These are phyloP conservation scores for Venturia aucupariae DNA, from an alignment of 2,329 filamentous ascomycete species.

Conservation along the genomic window DNA sequence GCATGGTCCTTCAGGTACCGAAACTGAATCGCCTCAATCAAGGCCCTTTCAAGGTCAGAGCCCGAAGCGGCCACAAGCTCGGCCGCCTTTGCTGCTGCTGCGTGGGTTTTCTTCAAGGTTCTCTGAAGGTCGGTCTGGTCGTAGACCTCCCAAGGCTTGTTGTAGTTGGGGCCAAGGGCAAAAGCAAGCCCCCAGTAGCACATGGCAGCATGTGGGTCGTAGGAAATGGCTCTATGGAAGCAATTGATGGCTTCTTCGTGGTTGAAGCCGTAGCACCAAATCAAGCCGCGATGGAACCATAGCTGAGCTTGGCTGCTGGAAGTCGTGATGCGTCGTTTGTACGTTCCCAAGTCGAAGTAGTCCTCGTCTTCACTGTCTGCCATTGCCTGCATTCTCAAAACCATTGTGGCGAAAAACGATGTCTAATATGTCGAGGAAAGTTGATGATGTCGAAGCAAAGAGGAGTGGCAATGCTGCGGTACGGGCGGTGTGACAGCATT, in stretches of 20 bases:
- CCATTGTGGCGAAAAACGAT: neutral
- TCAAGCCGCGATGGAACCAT: constrained; percentile 66
- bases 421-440: neutral
- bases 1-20: constrained; percentile 50
- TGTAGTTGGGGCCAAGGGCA: constrained; percentile 65
- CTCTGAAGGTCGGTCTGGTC: constrained; percentile 4
- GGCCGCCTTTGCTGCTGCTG: constrained; percentile 38
- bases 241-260: constrained; percentile 60
- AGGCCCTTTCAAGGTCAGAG: constrained; percentile 46
- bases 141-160: constrained; percentile 59
- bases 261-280: constrained; percentile 69
- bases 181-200: constrained; percentile 65
- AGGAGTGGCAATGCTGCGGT: no score
- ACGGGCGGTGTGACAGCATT: no score
- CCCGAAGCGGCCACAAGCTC: constrained; percentile 29
- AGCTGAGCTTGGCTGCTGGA: constrained; percentile 42
- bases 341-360: constrained; percentile 50
- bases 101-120: constrained; percentile 18
- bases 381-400: neutral
- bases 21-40: constrained; percentile 52
- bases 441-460: neutral
- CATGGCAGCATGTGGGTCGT: constrained; percentile 45
- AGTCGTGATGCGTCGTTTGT: constrained; percentile 47
- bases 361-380: neutral
- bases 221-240: constrained; percentile 49